Base-by-base conservation (phyloP, 176 grass and related monocot genomes). In the Puya raimondii region DNA sequence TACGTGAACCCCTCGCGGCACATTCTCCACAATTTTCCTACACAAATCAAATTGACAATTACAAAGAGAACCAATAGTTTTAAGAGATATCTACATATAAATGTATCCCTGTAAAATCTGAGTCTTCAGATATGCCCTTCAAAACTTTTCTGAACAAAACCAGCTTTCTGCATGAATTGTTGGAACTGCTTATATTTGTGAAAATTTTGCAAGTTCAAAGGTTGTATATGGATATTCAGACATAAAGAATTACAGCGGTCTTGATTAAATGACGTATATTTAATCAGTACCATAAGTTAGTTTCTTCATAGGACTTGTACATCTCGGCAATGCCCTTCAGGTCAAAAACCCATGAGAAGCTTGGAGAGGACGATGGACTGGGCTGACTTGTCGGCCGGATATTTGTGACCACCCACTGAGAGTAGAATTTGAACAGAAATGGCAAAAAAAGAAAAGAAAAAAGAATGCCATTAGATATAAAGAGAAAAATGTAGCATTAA, bases 311-410 rank as follows among this genome's bases (percentile, higher is more conserved):
- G 9, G 94, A 97, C 7, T 73, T 83, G 57, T 92, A 97, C 89
- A 97, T 97, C 63, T 97, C 89, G 16, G 86, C 80, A 47, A 92
- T 97, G 49, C 94, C 94, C 65, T 85, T 83, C n/a, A 97, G 80
- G 56, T 92, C 86, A 81, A 92, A 97, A 66, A 70, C 82, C 94
- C 94, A 97, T 2, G 89, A 87, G 79, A 84, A 92, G 47, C 67
- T 76, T 73, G 85, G 47, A 75, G 85, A 72, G 50, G 84, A 71
- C 47, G 5, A 15, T 73, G 66, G 15, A 33, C 75, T 69, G 72
- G 70, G 59, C 68, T 79, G 80, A 80, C 47, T 83, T 54, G 57
- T 82, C 78, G 67, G 80, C 50, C 18, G 70, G 27, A 97, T 86
- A 83, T 92, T 97, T 70, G 89, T 97, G 18, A 74, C 86, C 53